Conservation (phyloP, 2,329 filamentous ascomycete genomes). For the Thielaviopsis ethacetica region DNA sequence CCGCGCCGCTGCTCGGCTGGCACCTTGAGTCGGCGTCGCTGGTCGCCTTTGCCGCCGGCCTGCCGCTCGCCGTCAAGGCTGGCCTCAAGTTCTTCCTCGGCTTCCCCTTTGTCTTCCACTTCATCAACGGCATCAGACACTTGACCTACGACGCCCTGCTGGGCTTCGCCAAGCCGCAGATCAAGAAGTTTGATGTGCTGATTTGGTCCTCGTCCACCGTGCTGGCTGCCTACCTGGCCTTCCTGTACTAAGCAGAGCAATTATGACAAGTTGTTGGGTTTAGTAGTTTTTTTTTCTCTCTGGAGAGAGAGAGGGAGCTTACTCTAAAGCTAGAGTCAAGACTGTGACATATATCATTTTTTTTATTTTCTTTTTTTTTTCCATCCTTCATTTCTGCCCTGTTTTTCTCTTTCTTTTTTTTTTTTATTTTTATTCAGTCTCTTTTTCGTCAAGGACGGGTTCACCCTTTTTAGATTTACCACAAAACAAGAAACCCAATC, state of each 20-base stretch:
- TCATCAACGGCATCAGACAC: conserved; percentile 38
- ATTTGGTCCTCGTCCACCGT: conserved; percentile 32
- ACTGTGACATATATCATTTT: not conserved
- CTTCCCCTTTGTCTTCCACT: conserved; percentile 45
- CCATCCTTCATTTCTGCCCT: not conserved
- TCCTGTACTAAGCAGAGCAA: conserved; percentile 25
- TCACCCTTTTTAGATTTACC: not conserved
- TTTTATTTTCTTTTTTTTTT: not conserved
- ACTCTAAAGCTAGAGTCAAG: not conserved
- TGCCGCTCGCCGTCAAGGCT: conserved; percentile 44
- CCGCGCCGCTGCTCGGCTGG: conserved; percentile 54
- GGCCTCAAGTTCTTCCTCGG: conserved; percentile 36
- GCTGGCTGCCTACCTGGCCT: conserved; percentile 27
- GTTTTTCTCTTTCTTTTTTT: not conserved
- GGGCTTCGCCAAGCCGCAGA: conserved; percentile 32
- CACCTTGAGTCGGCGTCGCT: conserved; percentile 44
- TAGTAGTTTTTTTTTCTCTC: not conserved
- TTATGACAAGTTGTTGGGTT: not conserved
- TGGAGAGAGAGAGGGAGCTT: not conserved
- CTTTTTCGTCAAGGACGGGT: not conserved
- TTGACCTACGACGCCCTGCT: conserved; percentile 34
- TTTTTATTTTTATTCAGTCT: not conserved
- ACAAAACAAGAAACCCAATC: not conserved
- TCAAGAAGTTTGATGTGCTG: conserved; percentile 29
- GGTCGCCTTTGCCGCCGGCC: conserved; percentile 40